Evolutionary conservation across 306 rosid species (phyloP).

Genomic region (Ormosia emarginata): DNA sequence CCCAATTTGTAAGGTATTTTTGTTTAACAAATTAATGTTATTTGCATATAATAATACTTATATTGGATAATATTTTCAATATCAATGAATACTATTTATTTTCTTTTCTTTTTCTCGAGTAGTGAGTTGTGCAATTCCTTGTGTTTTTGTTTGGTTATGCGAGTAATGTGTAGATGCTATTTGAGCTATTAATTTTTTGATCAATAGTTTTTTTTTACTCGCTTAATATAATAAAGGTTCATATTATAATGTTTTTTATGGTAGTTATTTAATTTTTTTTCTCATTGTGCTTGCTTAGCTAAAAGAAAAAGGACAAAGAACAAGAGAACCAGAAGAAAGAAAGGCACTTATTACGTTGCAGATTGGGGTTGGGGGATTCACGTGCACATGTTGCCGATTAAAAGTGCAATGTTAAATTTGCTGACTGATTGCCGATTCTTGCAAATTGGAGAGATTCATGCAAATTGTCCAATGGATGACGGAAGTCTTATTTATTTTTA

Average conservation of each 20-base stretch:
- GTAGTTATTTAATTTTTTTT: no score
- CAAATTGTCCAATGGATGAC: neutral
- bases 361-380: neutral
- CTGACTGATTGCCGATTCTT: neutral
- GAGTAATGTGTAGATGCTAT: neutral
- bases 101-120: neutral
- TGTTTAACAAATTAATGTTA: neutral
- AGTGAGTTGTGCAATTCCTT: no score
- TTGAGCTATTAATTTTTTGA: neutral
- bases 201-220: no score
- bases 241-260: no score
- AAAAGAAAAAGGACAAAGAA: no score
- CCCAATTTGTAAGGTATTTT: neutral
- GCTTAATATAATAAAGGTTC: no score
- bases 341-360: no score
- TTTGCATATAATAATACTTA: neutral
- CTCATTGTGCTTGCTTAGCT: no score
- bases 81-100: neutral
- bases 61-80: neutral
- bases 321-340: no score
- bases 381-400: neutral
- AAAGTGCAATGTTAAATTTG: neutral
- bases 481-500: neutral
- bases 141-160: neutral
- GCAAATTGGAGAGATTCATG: neutral